phyloP scores from a whole-genome alignment of 2,329 filamentous ascomycete species.

The Blastomyces percursus region DNA sequence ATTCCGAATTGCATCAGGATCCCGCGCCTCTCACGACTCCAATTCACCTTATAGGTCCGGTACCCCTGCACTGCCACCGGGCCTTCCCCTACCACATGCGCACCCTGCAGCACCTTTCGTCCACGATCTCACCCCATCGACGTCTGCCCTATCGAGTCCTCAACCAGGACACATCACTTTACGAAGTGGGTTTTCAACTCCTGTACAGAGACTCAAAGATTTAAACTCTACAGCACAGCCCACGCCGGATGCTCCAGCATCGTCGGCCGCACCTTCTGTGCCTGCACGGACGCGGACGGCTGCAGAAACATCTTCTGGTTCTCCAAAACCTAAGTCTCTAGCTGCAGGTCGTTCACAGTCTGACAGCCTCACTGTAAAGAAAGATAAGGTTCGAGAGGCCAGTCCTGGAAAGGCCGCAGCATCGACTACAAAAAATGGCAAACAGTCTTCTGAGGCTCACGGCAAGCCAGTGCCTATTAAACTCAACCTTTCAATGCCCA shows the following conservation, averaged over 20 bases:
- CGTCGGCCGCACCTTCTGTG: slow-evolving; percentile 15
- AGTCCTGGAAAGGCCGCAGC: not conserved
- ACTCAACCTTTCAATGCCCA: slow-evolving; percentile 22
- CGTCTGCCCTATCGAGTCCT: not conserved
- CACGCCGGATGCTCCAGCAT: slow-evolving; percentile 21
- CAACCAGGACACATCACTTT: not conserved
- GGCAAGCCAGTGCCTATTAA: slow-evolving; percentile 27
- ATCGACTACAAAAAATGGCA: not conserved
- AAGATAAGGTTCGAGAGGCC: not conserved
- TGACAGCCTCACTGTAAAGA: slow-evolving; percentile 2
- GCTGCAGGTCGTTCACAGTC: slow-evolving; percentile 15
- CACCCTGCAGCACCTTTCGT: slow-evolving; percentile 28
- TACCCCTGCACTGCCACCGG: slow-evolving; percentile 32
- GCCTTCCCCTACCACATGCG: slow-evolving; percentile 32
- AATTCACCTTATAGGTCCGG: slow-evolving; percentile 21
- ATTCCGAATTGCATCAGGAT: slow-evolving; percentile 17
- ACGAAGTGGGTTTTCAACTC: slow-evolving; percentile 21
- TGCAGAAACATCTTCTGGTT: slow-evolving; percentile 33
- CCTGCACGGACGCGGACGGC: slow-evolving; percentile 22
- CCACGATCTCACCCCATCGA: slow-evolving; percentile 21
- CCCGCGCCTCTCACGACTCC: not conserved
- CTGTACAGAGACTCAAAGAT: slow-evolving; percentile 20
- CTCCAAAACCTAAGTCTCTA: slow-evolving; percentile 27
- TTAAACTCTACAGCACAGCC: slow-evolving; percentile 16
- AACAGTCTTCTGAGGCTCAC: slow-evolving; percentile 2